Evolutionary conservation across 352 stramenopile genomes (phyloP), one percentile per base, ranked within the genome.

Genomic region (Sclerospora graminicola): DNA sequence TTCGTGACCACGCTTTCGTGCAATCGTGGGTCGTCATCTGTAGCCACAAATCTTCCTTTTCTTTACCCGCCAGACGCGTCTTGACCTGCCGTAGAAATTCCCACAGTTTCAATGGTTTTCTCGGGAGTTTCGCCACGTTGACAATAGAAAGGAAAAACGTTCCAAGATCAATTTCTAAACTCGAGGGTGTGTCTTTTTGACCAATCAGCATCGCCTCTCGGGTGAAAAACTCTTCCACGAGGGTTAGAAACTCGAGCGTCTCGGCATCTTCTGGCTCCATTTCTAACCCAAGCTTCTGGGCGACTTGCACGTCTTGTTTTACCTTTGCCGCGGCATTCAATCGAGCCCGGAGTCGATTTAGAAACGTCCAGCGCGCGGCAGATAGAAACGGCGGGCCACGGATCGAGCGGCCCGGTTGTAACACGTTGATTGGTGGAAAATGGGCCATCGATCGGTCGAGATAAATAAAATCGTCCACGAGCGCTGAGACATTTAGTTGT

Each of bases 171-270:
- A 67, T 77, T 31, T 78, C 60, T 8, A 74, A 21, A 42, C 5
- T 60, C 49, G 2, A 46, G 38, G n/a, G n/a, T 23, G 42, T 28
- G 7, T 74, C 51, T 20, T 53, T 18, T 1, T 33, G 51, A 5
- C 16, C 50, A 26, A 26, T 26, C 11, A 60, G 14, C 15, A 49
- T 37, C 7, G 66, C 61, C 30, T 47, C 47, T 48, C 88, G 69
- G 27, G 60, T 60, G 56, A 90, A 90, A 54, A 85, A 90, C 54
- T 86, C 56, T 28, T 69, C 66, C 49, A 88, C 78, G 1, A 90
- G 63, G 21, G 69, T 54, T 29, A 82, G 66, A 45, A 80, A 78
- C 41, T 84, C 78, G 36, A 90, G 59, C 23, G 62, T 65, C 42
- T 90, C 73, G 8, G 64, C 69, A 41, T 84, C 70, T 16, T 88